Base-by-base conservation (phyloP, 2,329 filamentous ascomycete species). In the Penicillium italicum region DNA sequence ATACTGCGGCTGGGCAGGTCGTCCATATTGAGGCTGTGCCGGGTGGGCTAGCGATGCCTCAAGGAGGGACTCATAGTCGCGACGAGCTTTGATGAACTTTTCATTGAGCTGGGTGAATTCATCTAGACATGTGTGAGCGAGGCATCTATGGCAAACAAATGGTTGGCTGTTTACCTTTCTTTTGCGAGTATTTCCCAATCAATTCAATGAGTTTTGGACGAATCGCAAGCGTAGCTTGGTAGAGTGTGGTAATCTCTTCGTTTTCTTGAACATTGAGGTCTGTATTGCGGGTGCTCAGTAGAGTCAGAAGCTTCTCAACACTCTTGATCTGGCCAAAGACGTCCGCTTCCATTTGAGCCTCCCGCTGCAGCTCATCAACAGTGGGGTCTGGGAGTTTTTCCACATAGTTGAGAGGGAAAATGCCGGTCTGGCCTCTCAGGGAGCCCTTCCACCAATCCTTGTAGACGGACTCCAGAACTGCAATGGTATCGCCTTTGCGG, bases 381-480 rank as follows among this genome's bases (percentile, higher is more conserved):
- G 94, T 97, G 5, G 94, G 94, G 69, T 99, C 94, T 53, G 92
- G 86, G 61, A 99, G 80, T 75, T 99, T 99, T 77, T 99, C 94
- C 16, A 99, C 94, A 69, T 99, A 99, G 77, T 99, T 99, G 62
- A 99, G 82, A 7, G 94, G 94, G 75, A 99, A 99, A 62, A 99
- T 99, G 65, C 94, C 94, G 7, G 91, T 97, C 74, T 97, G 91
- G 20, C 94, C 94, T 70, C 92, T 86, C 56, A 99, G 79, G 40
- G 92, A 96, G 1, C 94, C 94, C 66, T 96, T 93, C 94, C 94
- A 99, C 94, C 94, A 99, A 74, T 99, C 94, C 75, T 97, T 99
- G 78, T 95, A 99, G 1, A 97, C 94, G 1, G 92, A 97, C 75
- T 97, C 94, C 38, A 99, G 81, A 16, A 99, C 94, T 1, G 94